Conservation (phyloP, 2,329 filamentous ascomycete genomes). For the Ceratocystis albifundus region DNA sequence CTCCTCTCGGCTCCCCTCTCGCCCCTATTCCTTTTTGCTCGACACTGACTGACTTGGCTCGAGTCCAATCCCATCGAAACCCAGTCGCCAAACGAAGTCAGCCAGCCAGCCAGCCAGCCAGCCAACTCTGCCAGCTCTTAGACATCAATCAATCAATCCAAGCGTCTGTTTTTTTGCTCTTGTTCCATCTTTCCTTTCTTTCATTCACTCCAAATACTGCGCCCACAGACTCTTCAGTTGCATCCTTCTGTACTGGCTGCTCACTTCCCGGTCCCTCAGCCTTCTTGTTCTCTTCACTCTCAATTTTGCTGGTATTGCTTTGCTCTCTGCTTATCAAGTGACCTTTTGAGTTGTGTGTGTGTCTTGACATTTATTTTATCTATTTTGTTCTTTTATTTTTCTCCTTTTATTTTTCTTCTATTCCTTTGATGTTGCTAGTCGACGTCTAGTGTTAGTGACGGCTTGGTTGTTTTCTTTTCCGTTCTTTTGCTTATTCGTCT, state of each 20-base stretch:
- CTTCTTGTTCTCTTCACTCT: neutral
- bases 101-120: too few species aligned
- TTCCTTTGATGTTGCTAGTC: conserved; percentile 7
- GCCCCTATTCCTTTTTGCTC: neutral
- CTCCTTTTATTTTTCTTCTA: neutral
- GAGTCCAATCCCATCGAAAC: neutral
- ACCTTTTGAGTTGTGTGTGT: neutral
- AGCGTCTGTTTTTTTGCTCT: neutral
- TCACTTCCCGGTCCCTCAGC: neutral
- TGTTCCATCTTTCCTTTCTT: neutral
- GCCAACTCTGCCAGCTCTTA: neutral
- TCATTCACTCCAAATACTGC: too few species aligned
- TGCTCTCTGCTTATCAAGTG: neutral
- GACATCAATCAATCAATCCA: neutral
- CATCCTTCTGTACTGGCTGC: neutral
- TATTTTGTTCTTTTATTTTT: neutral
- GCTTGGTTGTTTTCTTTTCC: neutral
- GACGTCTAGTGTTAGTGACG: neutral
- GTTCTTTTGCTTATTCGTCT: neutral
- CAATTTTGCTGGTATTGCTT: neutral
- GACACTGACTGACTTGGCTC: neutral
- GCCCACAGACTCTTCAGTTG: neutral
- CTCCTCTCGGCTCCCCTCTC: too few species aligned
- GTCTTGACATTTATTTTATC: neutral
- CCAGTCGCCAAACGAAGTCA: neutral